Evolutionary conservation across 148 eudicot species (phyloP).

Genomic region (Heliosperma pusillum): DNA sequence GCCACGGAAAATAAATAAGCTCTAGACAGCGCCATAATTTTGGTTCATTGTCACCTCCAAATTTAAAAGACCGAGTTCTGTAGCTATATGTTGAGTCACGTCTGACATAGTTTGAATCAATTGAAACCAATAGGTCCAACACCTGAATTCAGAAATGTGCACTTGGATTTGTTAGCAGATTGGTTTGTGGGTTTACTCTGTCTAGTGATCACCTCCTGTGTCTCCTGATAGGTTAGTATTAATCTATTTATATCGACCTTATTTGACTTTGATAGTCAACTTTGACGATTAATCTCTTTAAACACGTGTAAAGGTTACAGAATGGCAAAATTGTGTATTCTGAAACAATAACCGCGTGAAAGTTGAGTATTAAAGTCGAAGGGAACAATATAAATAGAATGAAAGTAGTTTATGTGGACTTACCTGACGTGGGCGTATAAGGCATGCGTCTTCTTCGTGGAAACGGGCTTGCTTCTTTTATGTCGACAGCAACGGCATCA

Average conservation of each 20-base stretch:
- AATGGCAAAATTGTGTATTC: too few species aligned
- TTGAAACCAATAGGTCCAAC: conserved; percentile 32
- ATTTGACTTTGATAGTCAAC: too few species aligned
- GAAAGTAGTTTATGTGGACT: background rate
- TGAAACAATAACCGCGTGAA: too few species aligned
- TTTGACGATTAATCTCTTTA: too few species aligned
- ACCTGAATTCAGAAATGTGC: conserved; percentile 17
- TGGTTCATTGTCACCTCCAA: background rate
- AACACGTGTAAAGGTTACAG: too few species aligned
- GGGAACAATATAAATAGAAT: too few species aligned
- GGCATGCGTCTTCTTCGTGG: conserved; percentile 38
- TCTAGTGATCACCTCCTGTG: background rate
- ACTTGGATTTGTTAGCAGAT: background rate
- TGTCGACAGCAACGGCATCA: conserved; percentile 75
- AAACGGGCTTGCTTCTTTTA: conserved; percentile 36
- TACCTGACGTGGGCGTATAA: conserved; percentile 61
- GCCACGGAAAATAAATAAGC: background rate
- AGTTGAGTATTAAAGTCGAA: too few species aligned
- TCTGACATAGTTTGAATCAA: background rate
- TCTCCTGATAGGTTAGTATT: too few species aligned
- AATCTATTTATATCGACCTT: too few species aligned
- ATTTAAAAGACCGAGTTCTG: background rate
- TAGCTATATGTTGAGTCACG: background rate
- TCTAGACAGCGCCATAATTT: background rate
- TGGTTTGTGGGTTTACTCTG: background rate